phyloP scores from a whole-genome alignment of 2,329 filamentous ascomycete species.

The Tolypocladium guangdongense region DNA sequence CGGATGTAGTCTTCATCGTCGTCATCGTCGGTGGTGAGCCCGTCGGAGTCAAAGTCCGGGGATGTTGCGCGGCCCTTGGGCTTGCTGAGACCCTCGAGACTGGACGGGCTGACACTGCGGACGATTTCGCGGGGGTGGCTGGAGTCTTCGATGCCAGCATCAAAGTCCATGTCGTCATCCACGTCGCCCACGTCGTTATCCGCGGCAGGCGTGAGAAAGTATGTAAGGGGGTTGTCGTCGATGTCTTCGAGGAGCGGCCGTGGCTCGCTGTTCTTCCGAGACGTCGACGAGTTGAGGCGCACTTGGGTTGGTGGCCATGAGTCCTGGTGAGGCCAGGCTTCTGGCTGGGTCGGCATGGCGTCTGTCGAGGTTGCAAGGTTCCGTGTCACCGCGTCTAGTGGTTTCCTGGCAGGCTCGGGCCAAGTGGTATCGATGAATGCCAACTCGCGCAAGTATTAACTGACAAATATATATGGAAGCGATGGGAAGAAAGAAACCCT shows the following conservation, averaged over 20 bases:
- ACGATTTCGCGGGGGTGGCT: conserved; percentile 33
- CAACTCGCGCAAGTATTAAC: background rate
- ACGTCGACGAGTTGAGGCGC: conserved; percentile 30
- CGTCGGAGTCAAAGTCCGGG: conserved; percentile 28
- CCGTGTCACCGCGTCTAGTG: background rate
- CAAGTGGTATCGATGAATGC: background rate
- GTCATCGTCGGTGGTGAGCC: conserved; percentile 32
- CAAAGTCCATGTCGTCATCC: conserved; percentile 38
- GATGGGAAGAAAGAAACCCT: background rate
- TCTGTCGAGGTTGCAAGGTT: background rate
- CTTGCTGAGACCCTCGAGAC: conserved; percentile 39
- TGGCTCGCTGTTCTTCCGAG: conserved; percentile 18
- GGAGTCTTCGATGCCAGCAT: conserved; percentile 45
- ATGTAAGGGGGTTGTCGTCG: conserved; percentile 42
- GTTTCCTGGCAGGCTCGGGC: background rate
- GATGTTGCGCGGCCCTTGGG: conserved; percentile 22
- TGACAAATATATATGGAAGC: background rate
- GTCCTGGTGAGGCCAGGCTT: conserved; percentile 26
- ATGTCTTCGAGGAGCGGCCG: conserved; percentile 35
- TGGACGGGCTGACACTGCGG: conserved; percentile 46
- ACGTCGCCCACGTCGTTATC: conserved; percentile 27
- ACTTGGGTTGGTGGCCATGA: conserved; percentile 44
- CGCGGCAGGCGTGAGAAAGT: conserved; percentile 42
- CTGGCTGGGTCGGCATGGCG: conserved; percentile 24
- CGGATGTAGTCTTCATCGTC: conserved; percentile 40